These are phyloP conservation scores for Gastrolobium villosum DNA, from an alignment of 306 rosid species.

Conservation along the genomic window DNA sequence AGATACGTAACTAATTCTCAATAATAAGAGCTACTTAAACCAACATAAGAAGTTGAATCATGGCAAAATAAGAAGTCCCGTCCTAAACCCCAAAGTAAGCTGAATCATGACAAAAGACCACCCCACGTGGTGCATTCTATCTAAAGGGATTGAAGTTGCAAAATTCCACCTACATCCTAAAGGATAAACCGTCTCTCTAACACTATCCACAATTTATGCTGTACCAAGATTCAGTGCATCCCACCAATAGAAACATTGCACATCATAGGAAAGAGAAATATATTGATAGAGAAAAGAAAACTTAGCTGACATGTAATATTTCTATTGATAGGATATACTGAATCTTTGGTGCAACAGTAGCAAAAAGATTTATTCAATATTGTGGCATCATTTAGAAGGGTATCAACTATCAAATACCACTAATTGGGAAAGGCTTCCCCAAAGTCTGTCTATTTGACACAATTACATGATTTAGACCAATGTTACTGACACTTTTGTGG, in stretches of 20 bases:
- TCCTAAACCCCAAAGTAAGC: constrained; percentile 18
- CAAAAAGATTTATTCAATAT: no score
- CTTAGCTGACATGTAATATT: no score
- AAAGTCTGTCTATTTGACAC: constrained; percentile 20
- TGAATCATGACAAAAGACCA: constrained; percentile 11
- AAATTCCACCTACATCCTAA: constrained; percentile 18
- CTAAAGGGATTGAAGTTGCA: constrained; percentile 27
- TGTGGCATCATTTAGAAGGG: no score
- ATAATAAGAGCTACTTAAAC: constrained; percentile 37
- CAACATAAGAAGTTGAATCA: no score
- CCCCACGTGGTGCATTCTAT: constrained; percentile 10
- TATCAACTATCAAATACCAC: no score
- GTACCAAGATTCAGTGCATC: background rate
- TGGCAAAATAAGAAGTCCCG: no score
- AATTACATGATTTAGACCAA: constrained; percentile 31
- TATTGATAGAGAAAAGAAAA: no score
- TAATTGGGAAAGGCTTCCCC: constrained; percentile 11
- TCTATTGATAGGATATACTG: no score
- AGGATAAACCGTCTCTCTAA: constrained; percentile 5
- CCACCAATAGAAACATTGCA: no score
- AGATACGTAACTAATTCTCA: constrained; percentile 36
- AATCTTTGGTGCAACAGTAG: no score
- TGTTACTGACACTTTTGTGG: background rate
- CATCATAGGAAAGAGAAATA: background rate
- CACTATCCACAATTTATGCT: constrained; percentile 14